A percentile compares a stretch with the other conserved stretches of the same genome.
Conservation (phyloP, 148 eudicot genomes). For the Rhododendron henanense region DNA sequence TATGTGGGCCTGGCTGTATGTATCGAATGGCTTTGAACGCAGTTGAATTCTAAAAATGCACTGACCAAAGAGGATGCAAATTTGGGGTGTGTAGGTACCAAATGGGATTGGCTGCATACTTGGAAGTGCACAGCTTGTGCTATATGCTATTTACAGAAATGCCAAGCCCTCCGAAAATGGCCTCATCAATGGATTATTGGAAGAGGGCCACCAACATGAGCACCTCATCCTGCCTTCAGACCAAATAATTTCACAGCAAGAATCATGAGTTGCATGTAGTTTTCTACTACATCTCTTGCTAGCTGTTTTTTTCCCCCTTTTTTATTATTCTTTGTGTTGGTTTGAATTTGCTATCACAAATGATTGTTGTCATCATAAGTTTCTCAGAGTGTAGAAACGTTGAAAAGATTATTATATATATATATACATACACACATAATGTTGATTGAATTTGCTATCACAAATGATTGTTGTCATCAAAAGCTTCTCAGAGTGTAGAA, state of each 20-base stretch:
- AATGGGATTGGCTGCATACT: slow-evolving; percentile 42
- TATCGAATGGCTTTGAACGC: not conserved
- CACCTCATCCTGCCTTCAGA: not conserved
- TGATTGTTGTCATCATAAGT: not conserved
- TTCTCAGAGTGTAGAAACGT: not conserved
- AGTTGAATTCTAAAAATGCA: not conserved
- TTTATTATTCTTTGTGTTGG: not conserved
- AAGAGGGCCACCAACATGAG: not conserved
- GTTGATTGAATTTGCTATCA: not conserved
- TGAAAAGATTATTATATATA: too few relatives aligned
- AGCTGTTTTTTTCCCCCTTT: not conserved
- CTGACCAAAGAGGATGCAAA: not conserved
- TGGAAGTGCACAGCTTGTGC: slow-evolving; percentile 30
- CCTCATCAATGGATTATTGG: not conserved
- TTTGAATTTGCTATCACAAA: not conserved
- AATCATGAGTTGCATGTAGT: not conserved
- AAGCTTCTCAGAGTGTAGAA: not conserved
- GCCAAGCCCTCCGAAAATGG: slow-evolving; percentile 10
- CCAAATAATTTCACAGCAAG: not conserved
- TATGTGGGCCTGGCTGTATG: not conserved
- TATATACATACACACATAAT: too few relatives aligned
- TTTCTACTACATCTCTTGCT: not conserved
- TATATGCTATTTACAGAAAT: slow-evolving; percentile 32
- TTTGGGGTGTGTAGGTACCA: slow-evolving; percentile 27
- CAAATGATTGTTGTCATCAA: not conserved